Percentiles rank a stretch among this genome's conserved stretches.
Conservation (phyloP, 1,284 basidiomycete species). For the Jaminaea rosea region DNA sequence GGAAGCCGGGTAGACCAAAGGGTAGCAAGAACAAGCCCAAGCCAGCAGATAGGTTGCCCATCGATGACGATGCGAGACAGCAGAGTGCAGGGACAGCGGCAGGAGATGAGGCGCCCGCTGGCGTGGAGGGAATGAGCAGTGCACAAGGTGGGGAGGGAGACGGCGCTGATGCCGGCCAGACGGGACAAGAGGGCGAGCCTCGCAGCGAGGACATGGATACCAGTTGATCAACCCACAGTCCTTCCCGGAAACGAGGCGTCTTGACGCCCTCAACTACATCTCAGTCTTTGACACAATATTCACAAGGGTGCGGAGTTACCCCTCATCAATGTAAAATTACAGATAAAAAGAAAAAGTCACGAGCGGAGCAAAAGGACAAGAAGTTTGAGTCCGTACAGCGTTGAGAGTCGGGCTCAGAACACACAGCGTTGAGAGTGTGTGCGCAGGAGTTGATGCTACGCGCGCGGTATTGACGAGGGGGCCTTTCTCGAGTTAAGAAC, state of each 20-base stretch:
- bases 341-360: not conserved
- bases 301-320: not conserved
- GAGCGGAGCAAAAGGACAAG: not conserved
- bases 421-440: too few relatives aligned
- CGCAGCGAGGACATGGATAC: not conserved
- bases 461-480: too few relatives aligned
- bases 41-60: too few relatives aligned
- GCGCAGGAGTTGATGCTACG: too few relatives aligned
- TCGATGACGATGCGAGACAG: too few relatives aligned
- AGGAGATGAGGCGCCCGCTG: not conserved
- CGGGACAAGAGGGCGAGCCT: not conserved
- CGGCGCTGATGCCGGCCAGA: not conserved
- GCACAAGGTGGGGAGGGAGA: not conserved
- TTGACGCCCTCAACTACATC: not conserved
- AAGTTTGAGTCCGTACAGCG: too few relatives aligned
- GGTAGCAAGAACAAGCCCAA: not conserved
- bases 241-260: not conserved
- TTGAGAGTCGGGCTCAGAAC: too few relatives aligned
- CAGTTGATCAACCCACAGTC: not conserved
- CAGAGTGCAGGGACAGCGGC: not conserved
- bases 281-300: not conserved
- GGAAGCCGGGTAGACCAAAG: not conserved
- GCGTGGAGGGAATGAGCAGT: not conserved
- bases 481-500: too few relatives aligned
- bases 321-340: not conserved